phyloP scores from a whole-genome alignment of 1,139 yeast species.

The Lodderomyces elongisporus region DNA sequence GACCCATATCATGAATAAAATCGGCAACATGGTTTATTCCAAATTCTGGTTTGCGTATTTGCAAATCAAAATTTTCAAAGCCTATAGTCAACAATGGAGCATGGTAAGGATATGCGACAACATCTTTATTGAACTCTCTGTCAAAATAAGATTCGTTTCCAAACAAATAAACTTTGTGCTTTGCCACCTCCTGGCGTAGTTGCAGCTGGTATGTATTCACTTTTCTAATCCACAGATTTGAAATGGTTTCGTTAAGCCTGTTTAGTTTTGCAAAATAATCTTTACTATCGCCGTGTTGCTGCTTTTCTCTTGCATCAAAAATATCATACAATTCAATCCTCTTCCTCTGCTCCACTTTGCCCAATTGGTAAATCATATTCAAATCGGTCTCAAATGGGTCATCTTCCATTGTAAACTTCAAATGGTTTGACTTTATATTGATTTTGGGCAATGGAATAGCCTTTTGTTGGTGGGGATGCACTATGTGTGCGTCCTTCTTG shows the following conservation, averaged over 20 bases:
- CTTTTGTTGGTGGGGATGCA: constrained; percentile 32
- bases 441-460: constrained; percentile 52
- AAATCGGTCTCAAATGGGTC: constrained; percentile 85
- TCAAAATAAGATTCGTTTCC: constrained; percentile 43
- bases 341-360: constrained; percentile 63
- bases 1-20: constrained; percentile 68
- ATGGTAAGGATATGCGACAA: constrained; percentile 52
- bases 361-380: constrained; percentile 71
- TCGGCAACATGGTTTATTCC: constrained; percentile 49
- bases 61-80: constrained; percentile 54
- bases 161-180: constrained; percentile 48
- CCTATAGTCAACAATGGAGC: constrained; percentile 64
- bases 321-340: constrained; percentile 54
- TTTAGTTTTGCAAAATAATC: constrained; percentile 11
- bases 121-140: constrained; percentile 41
- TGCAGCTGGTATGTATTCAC: constrained; percentile 42
- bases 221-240: constrained; percentile 45
- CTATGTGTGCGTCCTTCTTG: constrained; percentile 16
- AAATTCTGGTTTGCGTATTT: constrained; percentile 52
- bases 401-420: constrained; percentile 59
- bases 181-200: constrained; percentile 42
- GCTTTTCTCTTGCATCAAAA: constrained; percentile 38
- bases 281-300: constrained; percentile 3
- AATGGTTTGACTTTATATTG: constrained; percentile 41
- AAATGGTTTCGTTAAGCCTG: constrained; percentile 17